Conservation (phyloP, 2,329 filamentous ascomycete species). For the Aureobasidium sp. region DNA sequence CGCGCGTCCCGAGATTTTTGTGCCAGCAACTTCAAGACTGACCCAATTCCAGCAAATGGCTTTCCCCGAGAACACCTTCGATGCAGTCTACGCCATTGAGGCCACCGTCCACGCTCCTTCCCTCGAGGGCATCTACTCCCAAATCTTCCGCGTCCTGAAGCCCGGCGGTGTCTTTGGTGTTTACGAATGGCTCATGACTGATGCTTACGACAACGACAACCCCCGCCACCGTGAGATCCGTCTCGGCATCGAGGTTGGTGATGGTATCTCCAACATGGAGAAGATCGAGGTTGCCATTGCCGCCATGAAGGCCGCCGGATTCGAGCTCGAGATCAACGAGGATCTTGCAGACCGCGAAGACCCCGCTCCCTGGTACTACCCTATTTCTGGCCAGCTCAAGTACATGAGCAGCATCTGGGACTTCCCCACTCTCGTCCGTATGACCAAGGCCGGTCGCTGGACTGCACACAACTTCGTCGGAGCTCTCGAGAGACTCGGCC, state of each 20-base stretch:
- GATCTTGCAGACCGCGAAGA: conserved; percentile 77
- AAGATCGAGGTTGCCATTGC: conserved; percentile 69
- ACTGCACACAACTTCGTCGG: conserved; percentile 71
- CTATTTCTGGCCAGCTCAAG: conserved; percentile 73
- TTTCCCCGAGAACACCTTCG: conserved; percentile 85
- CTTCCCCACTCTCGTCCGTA: conserved; percentile 72
- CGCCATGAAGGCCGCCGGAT: conserved; percentile 82
- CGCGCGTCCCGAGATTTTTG: conserved; percentile 16
- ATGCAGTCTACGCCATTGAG: conserved; percentile 95
- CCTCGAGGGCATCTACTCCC: conserved; percentile 83
- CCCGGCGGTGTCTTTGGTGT: conserved; percentile 93
- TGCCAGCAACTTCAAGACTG: conserved; percentile 8
- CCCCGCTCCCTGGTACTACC: conserved; percentile 86
- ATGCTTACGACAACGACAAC: conserved; percentile 85
- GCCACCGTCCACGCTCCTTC: conserved; percentile 91
- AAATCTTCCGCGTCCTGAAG: conserved; percentile 93
- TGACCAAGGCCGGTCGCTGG: conserved; percentile 76
- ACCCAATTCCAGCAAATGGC: conserved; percentile 64
- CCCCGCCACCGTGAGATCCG: conserved; percentile 80
- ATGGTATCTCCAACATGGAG: conserved; percentile 98
- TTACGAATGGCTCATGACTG: conserved; percentile 99
- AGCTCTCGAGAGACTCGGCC: conserved; percentile 60
- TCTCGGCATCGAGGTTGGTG: conserved; percentile 87
- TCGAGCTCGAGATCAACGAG: conserved; percentile 73
- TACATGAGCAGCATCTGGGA: conserved; percentile 76